Base-by-base conservation (phyloP, 352 stramenopile genomes). In the Phytopythium helicoides region DNA sequence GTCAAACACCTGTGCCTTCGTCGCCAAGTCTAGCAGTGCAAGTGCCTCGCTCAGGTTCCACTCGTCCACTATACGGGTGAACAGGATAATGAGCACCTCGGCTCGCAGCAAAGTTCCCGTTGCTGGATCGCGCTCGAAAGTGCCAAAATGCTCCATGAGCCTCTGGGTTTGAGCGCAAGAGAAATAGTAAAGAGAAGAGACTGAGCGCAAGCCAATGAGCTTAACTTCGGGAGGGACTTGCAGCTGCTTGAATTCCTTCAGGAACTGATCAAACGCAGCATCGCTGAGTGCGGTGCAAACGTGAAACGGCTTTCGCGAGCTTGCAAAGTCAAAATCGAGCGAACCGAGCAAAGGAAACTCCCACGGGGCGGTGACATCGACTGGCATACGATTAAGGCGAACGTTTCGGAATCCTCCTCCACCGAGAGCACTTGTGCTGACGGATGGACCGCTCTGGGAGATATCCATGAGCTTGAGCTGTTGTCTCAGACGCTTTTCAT, bases 241-340 rank as follows among this genome's bases (percentile, higher is more conserved):
- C 6, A 91, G 58, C 44, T 81, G 68, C 56, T 89, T 91, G 63
- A 91, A 91, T 54, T 91, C 81, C 38, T 85, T 86, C 19, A 91
- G 41, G 21, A 89, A 87, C 28, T 89, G 73, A 33, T 91, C 81
- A 28, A 91, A 91, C 2, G 77, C 71, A 0, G 65, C 59, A 45
- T 91, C 81, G 34, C 58, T 84, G 6, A 91, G 60, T 3, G 81
- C 73, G 4, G 79, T 89, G 38, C 76, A 87, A 39, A 74, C 64
- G 23, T 60, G 33, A 25, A 79, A 85, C 18, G 81, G 81, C 14
- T 76, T 64, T 28, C 65, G 66, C 16, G 71, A 86, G 56, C 79
- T 70, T 16, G 87, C 76, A 54, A 87, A 91, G 55, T 91, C 81
- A 49, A 91, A 89, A 52, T 87, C 77, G 26, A 91, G 64, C 28